These are phyloP conservation scores for Hemisphaericaspora nanyangensis DNA, from an alignment of 805 yeast genomes.

Conservation along the genomic window DNA sequence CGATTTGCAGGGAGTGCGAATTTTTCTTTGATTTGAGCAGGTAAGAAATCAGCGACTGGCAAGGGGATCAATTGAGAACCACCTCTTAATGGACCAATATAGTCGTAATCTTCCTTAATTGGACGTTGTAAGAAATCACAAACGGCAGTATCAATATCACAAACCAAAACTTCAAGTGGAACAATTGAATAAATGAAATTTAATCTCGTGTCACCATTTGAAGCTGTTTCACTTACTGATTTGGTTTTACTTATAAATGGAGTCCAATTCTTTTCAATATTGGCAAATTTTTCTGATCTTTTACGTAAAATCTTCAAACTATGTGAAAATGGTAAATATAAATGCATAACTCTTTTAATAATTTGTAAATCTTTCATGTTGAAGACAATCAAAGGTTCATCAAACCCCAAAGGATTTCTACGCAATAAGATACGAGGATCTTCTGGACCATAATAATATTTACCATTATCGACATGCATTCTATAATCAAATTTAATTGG, in stretches of 20 bases:
- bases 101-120: constrained; percentile 12
- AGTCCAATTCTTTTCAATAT: constrained; percentile 37
- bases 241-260: constrained; percentile 25
- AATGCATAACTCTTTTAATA: constrained; percentile 25
- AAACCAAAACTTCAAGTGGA: constrained; percentile 26
- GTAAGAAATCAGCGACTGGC: constrained; percentile 12
- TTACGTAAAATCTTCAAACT: constrained; percentile 19
- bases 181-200: constrained; percentile 23
- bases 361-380: constrained; percentile 7
- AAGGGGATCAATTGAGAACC: constrained; percentile 31
- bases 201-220: constrained; percentile 6
- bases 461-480: constrained; percentile 8
- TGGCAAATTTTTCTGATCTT: constrained; percentile 7
- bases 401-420: constrained; percentile 20
- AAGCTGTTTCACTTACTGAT: constrained; percentile 2
- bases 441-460: constrained; percentile 23
- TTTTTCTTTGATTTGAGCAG: constrained; percentile 10
- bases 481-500: constrained; percentile 14
- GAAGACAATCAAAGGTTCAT: constrained; percentile 26
- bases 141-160: constrained; percentile 23
- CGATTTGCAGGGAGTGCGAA: constrained; percentile 16
- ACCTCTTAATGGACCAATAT: constrained; percentile 33
- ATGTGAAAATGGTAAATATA: constrained; percentile 26
- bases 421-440: constrained; percentile 23
- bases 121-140: constrained; percentile 25